phyloP scores from a whole-genome alignment of 1,139 yeast genomes.

The Taiozyma onychis region DNA sequence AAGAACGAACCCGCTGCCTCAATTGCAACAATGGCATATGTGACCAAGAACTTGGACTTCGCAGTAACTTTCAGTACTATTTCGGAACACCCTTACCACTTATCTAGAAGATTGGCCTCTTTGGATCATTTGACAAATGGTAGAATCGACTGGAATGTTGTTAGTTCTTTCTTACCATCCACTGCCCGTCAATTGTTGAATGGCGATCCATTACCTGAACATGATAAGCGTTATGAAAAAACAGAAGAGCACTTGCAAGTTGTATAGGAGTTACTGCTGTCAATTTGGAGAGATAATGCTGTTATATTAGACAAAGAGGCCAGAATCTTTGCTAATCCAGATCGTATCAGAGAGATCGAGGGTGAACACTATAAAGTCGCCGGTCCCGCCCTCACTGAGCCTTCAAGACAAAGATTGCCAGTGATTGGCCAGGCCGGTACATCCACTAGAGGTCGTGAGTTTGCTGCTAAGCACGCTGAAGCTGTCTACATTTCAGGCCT shows the following conservation, averaged over 20 bases:
- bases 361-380: conserved; percentile 36
- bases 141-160: conserved; percentile 40
- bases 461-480: conserved; percentile 40
- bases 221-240: conserved; percentile 33
- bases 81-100: conserved; percentile 38
- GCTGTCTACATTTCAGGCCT: conserved; percentile 31
- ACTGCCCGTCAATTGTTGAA: conserved; percentile 16
- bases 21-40: conserved; percentile 36
- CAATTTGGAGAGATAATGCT: conserved; percentile 41
- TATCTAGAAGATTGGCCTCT: conserved; percentile 36
- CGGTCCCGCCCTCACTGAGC: conserved; percentile 35
- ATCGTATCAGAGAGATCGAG: conserved; percentile 31
- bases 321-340: conserved; percentile 33
- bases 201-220: conserved; percentile 8
- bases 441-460: conserved; percentile 34
- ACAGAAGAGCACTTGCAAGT: conserved; percentile 37
- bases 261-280: conserved; percentile 32
- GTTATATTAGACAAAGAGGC: conserved; percentile 27
- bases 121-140: conserved; percentile 36
- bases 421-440: conserved; percentile 41
- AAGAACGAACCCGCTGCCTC: conserved; percentile 35
- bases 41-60: conserved; percentile 32
- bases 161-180: conserved; percentile 31
- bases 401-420: conserved; percentile 37
- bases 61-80: conserved; percentile 38